Evolutionary conservation across 2,329 filamentous ascomycete genomes (phyloP).

Genomic region (Chrysoporthe cubensis): DNA sequence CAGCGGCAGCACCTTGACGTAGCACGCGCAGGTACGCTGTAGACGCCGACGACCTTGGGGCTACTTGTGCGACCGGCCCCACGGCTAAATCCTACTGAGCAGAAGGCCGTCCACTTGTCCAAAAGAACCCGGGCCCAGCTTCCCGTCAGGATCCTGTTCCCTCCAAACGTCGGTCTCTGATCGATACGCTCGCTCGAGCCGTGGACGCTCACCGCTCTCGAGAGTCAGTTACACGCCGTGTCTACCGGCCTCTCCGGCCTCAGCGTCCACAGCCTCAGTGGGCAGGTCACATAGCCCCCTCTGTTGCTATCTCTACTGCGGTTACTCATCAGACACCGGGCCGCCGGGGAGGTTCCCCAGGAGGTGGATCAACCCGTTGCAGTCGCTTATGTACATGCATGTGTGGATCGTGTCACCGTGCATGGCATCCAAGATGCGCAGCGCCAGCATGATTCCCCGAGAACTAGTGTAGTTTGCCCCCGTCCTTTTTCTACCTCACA

Average conservation of each 20-base stretch:
- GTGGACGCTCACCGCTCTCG: not conserved
- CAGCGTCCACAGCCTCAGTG: not conserved
- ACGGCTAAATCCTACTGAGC: not conserved
- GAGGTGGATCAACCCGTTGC: not conserved
- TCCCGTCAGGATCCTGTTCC: not conserved
- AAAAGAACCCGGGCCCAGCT: not conserved
- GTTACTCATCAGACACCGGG: not conserved
- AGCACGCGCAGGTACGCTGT: not conserved
- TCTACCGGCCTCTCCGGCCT: not conserved
- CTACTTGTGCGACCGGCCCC: not conserved
- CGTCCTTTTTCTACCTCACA: conserved; percentile 7
- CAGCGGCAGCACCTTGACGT: not conserved
- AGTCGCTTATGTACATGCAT: conserved; percentile 9
- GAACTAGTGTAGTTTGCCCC: not conserved
- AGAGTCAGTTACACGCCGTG: not conserved
- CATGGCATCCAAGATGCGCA: not conserved
- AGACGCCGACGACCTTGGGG: not conserved
- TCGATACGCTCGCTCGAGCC: not conserved
- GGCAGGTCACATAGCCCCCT: not conserved
- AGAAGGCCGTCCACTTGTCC: not conserved
- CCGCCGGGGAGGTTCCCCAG: not conserved
- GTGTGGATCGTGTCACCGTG: conserved; percentile 8
- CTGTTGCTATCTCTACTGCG: not conserved
- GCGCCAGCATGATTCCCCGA: not conserved
- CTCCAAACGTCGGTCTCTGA: not conserved